phyloP scores from a whole-genome alignment of 805 yeast species.

The Metschnikowia lunata region DNA sequence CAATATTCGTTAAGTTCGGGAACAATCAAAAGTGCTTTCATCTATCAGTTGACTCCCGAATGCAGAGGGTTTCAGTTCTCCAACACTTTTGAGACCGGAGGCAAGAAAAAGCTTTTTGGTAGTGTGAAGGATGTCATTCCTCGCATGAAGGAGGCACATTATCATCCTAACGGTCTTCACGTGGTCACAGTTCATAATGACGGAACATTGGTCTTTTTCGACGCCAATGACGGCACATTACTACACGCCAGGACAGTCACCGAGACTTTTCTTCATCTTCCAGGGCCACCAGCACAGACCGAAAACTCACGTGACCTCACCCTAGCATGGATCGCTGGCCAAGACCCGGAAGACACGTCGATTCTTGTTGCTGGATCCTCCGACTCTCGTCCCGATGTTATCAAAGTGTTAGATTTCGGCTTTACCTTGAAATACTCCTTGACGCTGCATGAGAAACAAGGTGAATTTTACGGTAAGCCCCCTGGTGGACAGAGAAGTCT shows the following conservation, averaged over 20 bases:
- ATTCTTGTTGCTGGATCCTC: slow-evolving; percentile 69
- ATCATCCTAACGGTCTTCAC: slow-evolving; percentile 93
- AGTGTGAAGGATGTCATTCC: slow-evolving; percentile 31
- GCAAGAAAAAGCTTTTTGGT: slow-evolving; percentile 40
- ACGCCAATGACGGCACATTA: slow-evolving; percentile 68
- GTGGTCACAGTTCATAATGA: slow-evolving; percentile 74
- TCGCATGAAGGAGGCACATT: slow-evolving; percentile 49
- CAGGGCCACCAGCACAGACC: slow-evolving; percentile 30
- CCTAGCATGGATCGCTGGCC: slow-evolving; percentile 73
- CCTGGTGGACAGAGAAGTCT: slow-evolving; percentile 37
- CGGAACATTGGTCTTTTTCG: slow-evolving; percentile 91
- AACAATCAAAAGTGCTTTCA: slow-evolving; percentile 50
- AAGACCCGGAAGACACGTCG: slow-evolving; percentile 77
- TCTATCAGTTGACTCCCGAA: slow-evolving; percentile 60
- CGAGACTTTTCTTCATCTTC: slow-evolving; percentile 60
- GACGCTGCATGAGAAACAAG: slow-evolving; percentile 82
- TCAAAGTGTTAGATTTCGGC: slow-evolving; percentile 68
- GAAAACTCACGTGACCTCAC: slow-evolving; percentile 15
- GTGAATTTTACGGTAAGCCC: slow-evolving; percentile 63
- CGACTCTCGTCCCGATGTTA: slow-evolving; percentile 26
- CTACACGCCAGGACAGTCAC: slow-evolving; percentile 70
- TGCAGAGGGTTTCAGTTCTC: slow-evolving; percentile 55
- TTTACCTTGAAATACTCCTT: slow-evolving; percentile 71
- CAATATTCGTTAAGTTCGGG: slow-evolving; percentile 63
- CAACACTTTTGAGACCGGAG: slow-evolving; percentile 28